Base-by-base conservation (phyloP, 179 eudicot genomes). In the Beta lomatogona region DNA sequence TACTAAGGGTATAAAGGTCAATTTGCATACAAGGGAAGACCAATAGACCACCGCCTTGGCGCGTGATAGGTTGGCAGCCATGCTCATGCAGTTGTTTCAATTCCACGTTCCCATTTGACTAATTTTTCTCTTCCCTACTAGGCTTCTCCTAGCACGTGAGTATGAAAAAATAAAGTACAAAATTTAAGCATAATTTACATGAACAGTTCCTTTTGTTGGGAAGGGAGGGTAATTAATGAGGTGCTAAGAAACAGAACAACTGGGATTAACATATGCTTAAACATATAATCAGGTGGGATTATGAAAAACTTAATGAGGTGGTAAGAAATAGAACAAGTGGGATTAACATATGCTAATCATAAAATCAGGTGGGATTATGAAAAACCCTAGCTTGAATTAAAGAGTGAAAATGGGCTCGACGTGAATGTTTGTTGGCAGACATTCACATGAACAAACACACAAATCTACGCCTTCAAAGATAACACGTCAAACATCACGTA, bases 391-490 rank as follows among this genome's bases (percentile, higher is more conserved):
- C 19, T 21, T 21, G 45, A 22, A 48, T 7, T 28, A 41, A 67
- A 71, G 77, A 66, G 64, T 65, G 45, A 74, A 79, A 77, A 82
- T 80, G 87, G 82, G 79, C n/a, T 63, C 78, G 79, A 87, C 83
- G 86, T 87, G 89, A 84, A 87, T 87, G 89, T 87, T 87, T 80
- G 87, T 82, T 84, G 84, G 79, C 87, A 84, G 83, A 84, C 86
- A 82, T 84, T 82, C 87, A 87, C 87, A 84, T 83, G 48, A 85
- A 83, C 75, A 50, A 73, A 72, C 52, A 46, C 73, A 71, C 65
- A 16, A 71, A 74, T 71, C 66, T 77, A 71, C 57, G 31, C 77
- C 72, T 85, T 60, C 48, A 54, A 79, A 44, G 75, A 5, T 50
- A 65, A 78, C 72, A 69, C 64, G 50, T 82, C 60, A 82, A 78